Evolutionary conservation across 2,329 filamentous ascomycete genomes (phyloP), one percentile per base, ranked within the genome.

Genomic region (Thelonectria blattea): DNA sequence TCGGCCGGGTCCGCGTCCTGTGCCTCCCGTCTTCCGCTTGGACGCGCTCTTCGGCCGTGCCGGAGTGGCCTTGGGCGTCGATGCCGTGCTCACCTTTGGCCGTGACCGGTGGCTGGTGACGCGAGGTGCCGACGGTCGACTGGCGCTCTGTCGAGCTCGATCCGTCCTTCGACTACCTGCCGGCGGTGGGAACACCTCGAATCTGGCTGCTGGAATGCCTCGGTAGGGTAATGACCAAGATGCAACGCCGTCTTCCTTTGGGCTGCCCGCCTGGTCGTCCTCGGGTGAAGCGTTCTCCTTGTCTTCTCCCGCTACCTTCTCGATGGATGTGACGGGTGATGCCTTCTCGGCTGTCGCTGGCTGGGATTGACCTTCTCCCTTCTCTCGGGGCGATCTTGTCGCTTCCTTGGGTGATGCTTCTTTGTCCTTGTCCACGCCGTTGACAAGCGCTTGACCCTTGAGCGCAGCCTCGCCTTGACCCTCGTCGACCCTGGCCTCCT

Each of bases 171-270:
- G 81, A 52, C 79, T 76, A 1, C 76, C 76, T 11, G 78, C 78
- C 9, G 90, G 77, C 0, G 89, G 85, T 9, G 92, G 92, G 69
- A 91, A 94, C 42, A 95, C 86, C 68, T 93, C 89, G 73, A 92
- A 96, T 34, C 91, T 85, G 2, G 81, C 87, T 0, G 87, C 80
- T 3, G 91, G 90, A 24, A 95, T 90, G 49, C 79, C 75, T 14
- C 77, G 77, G 69, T 88, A 87, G 2, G 79, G 72, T 3, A 73
- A 67, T 11, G 73, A 71, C 85, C 85, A 87, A 42, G 76, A 70
- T 8, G 74, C 71, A 8, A 51, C 42, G 2, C 69, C 71, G 24
- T 75, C 72, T 2, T 58, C 64, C 2, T 67, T 63, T 11, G 64
- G 69, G 34, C 75, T 70, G 24, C 68, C 62, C 68, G 71, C 73